Percentiles rank a stretch among this genome's conserved stretches.
Evolutionary conservation across 495 filamentous ascomycete species (phyloP).

Genomic region (Stereocaulon alpinum): DNA sequence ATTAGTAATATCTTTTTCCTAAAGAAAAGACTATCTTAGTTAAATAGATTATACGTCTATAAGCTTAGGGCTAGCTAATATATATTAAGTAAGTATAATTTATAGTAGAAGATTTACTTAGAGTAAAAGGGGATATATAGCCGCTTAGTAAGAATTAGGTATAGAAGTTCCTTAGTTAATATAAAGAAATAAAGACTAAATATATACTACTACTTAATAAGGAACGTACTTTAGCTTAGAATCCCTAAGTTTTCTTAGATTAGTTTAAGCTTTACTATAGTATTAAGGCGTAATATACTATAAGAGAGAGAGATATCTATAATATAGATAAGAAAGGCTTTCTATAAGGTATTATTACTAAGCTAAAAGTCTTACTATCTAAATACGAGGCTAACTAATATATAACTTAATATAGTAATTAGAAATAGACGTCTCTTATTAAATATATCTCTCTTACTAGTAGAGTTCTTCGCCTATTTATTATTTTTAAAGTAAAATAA

Average conservation of each 20-base stretch:
- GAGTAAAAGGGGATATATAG: neutral
- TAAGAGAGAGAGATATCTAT: constrained; percentile 14
- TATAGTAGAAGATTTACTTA: constrained; percentile 4
- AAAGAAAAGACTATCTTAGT: neutral
- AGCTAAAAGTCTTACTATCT: constrained; percentile 5
- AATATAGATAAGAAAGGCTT: constrained; percentile 22
- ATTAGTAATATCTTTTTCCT: neutral
- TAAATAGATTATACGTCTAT: neutral
- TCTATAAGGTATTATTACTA: constrained; percentile 7
- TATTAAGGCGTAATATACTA: constrained; percentile 13
- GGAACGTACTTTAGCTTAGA: neutral
- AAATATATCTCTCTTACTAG: neutral
- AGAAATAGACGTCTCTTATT: neutral
- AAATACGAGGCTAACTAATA: neutral
- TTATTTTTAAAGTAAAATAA: neutral
- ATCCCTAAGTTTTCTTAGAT: neutral
- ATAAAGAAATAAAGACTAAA: constrained; percentile 3
- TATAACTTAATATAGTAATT: neutral
- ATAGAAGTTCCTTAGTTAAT: neutral
- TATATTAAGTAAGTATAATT: neutral
- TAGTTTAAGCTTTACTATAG: constrained; percentile 8
- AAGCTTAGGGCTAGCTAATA: neutral
- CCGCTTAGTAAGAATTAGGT: neutral
- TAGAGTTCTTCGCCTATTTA: neutral
- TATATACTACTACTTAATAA: neutral